These are phyloP conservation scores for Discostella stelligera DNA, from an alignment of 352 stramenopile genomes.

Conservation along the genomic window DNA sequence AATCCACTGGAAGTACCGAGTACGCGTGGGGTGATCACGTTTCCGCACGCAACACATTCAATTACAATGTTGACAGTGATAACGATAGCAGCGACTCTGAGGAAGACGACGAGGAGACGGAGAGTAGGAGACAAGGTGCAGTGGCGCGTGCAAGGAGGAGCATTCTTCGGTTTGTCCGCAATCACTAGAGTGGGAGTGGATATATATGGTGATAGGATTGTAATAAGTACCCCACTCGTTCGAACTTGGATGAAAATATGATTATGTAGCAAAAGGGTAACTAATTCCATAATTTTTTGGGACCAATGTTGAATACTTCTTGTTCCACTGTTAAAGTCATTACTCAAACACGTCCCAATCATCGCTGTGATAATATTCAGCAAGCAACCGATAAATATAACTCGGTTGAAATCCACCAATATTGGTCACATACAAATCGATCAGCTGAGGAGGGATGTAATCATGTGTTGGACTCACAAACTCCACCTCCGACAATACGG, in stretches of 20 bases:
- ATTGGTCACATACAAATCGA: slow-evolving; percentile 98
- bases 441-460: slow-evolving; percentile 95
- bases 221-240: not conserved
- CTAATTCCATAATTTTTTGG: not conserved
- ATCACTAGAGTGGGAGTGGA: not conserved
- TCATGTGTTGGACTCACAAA: slow-evolving; percentile 96
- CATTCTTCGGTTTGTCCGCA: slow-evolving; percentile 25
- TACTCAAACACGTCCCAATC: slow-evolving; percentile 85
- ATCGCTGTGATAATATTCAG: slow-evolving; percentile 97
- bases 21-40: slow-evolving; percentile 38
- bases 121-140: not conserved
- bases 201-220: not conserved
- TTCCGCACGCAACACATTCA: slow-evolving; percentile 37
- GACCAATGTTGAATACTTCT: no score
- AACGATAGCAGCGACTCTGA: slow-evolving; percentile 23
- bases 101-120: slow-evolving; percentile 17
- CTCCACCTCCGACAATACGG: slow-evolving; percentile 83
- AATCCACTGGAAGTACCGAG: slow-evolving; percentile 16
- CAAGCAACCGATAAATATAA: slow-evolving; percentile 98
- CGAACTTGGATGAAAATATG: not conserved
- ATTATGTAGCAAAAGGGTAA: not conserved
- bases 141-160: slow-evolving; percentile 25
- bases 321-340: not conserved
- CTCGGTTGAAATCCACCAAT: slow-evolving; percentile 96
- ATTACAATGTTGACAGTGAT: slow-evolving; percentile 49